Base-by-base conservation (phyloP, 306 rosid genomes). In the Ammopiptanthus mongolicus region DNA sequence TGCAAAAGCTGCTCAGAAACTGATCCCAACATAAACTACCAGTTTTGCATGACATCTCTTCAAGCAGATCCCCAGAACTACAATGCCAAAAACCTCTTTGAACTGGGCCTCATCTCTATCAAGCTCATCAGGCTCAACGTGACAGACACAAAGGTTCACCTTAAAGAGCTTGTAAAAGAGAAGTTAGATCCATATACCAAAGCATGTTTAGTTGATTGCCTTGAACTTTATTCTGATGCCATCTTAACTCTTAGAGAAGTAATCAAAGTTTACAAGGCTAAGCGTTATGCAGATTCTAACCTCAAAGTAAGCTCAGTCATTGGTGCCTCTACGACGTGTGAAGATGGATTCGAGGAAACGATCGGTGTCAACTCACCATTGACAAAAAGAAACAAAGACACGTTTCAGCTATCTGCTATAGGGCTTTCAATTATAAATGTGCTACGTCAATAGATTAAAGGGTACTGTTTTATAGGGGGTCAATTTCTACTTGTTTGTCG, bases 251-350 rank as follows among this genome's bases (percentile, higher is more conserved):
- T 88, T 52, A 73, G 75, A 69, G 84, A 77, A 11, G 85, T 88
- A 47, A 55, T 65, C 36, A 79, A 53, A 71, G 83, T 76, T 28
- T 93, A 80, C 79, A 83, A 39, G 71, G 34, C 44, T 3, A 87
- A 80, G 62, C 88, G 69, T 9, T 88, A 87, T 47, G 77, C 8
- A 0, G 89, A 87, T 17, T 89, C 69, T 33, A 87, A 87, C 8
- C 31, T 88, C 6, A 75, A 71, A 6, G 22, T 88, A 36, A 87
- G 92, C n/a, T 87, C 90, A 0, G 83, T 87, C 9, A n/a, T 78
- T 48, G 96, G 86, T 55, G 87, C 90, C 31, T 59, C 87, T 0
- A 78, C 88, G 0, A 93, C 96, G 0, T 93, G 98, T 31, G 96
- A 90, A 66, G 98, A 93, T 76, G 96, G 95, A 14, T 93, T 93